Evolutionary conservation across 1,139 yeast genomes (phyloP).

Genomic region (Pichia sp.): DNA sequence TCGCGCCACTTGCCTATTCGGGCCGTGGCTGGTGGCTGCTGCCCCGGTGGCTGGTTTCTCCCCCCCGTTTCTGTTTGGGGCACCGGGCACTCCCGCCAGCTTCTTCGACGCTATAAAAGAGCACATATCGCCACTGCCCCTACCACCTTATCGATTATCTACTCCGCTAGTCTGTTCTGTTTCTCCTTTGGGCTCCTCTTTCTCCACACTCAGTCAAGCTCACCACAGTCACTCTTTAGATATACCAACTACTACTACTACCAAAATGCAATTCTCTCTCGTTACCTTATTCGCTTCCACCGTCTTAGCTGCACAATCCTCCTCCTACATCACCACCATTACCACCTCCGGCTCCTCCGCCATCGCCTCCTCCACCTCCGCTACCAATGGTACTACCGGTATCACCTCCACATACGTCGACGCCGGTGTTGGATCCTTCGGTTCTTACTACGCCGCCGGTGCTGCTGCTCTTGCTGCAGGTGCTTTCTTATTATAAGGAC

Average conservation of each 20-base stretch:
- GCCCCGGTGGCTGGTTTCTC: too few relatives aligned
- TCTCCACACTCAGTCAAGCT: background rate
- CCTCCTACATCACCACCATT: slow-evolving; percentile 4
- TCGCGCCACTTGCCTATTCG: too few relatives aligned
- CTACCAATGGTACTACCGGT: too few relatives aligned
- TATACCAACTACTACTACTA: background rate
- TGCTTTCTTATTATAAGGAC: slow-evolving; percentile 29
- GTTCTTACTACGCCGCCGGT: slow-evolving; percentile 29
- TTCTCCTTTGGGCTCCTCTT: too few relatives aligned
- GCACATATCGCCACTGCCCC: too few relatives aligned
- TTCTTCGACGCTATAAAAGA: too few relatives aligned
- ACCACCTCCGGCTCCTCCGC: slow-evolving; percentile 16
- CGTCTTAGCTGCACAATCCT: slow-evolving; percentile 18
- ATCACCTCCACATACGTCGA: slow-evolving; percentile 16
- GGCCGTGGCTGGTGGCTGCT: background rate
- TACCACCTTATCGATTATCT: too few relatives aligned
- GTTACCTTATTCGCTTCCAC: slow-evolving; percentile 19
- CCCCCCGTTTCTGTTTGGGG: too few relatives aligned
- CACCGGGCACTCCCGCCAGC: too few relatives aligned
- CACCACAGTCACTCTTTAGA: slow-evolving; percentile 11
- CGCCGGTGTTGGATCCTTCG: slow-evolving; percentile 21
- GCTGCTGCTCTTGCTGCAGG: slow-evolving; percentile 31
- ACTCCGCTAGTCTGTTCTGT: too few relatives aligned
- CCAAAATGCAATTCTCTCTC: slow-evolving; percentile 21
- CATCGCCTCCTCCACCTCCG: slow-evolving; percentile 16